Conservation (phyloP, 1,284 basidiomycete genomes). For the Ustilago xerochloae region DNA sequence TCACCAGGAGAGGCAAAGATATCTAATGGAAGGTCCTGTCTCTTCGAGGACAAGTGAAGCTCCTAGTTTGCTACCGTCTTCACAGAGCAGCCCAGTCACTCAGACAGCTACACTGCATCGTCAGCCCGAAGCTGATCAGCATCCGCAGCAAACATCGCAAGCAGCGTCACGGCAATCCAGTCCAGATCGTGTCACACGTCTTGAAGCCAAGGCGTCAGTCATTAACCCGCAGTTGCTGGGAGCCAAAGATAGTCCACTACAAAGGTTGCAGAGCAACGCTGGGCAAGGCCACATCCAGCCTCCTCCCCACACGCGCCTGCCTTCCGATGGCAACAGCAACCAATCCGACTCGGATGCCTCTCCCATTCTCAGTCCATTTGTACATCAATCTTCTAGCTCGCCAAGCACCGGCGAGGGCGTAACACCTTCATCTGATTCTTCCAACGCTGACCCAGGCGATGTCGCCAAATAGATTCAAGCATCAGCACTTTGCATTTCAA, state of each 20-base stretch:
- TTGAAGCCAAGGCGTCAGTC: background rate
- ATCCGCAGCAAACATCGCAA: background rate
- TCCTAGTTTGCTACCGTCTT: conserved; percentile 14
- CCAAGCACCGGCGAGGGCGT: conserved; percentile 15
- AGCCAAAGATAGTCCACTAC: conserved; percentile 33
- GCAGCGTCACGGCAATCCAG: conserved; percentile 6
- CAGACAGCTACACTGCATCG: background rate
- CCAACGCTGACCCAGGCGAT: conserved; percentile 7
- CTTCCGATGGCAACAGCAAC: conserved; percentile 26
- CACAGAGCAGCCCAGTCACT: conserved; percentile 12
- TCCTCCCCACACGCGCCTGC: conserved; percentile 8
- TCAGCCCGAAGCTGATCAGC: background rate
- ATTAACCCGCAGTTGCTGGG: conserved; percentile 25
- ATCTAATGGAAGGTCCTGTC: conserved; percentile 27
- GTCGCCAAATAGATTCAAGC: conserved; percentile 7
- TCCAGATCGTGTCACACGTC: background rate
- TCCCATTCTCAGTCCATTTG: conserved; percentile 45
- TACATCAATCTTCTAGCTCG: conserved; percentile 15
- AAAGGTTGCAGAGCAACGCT: conserved; percentile 34
- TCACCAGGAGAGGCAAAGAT: conserved; percentile 25
- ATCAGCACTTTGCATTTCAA: background rate
- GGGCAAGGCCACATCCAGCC: conserved; percentile 6
- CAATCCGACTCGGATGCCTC: conserved; percentile 32
- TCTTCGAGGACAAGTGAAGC: conserved; percentile 27
- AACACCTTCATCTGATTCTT: conserved; percentile 2